Evolutionary conservation across 139 green algal genomes (phyloP), one percentile per base, ranked within the genome.

Genomic region (Tetratostichococcus sp.): DNA sequence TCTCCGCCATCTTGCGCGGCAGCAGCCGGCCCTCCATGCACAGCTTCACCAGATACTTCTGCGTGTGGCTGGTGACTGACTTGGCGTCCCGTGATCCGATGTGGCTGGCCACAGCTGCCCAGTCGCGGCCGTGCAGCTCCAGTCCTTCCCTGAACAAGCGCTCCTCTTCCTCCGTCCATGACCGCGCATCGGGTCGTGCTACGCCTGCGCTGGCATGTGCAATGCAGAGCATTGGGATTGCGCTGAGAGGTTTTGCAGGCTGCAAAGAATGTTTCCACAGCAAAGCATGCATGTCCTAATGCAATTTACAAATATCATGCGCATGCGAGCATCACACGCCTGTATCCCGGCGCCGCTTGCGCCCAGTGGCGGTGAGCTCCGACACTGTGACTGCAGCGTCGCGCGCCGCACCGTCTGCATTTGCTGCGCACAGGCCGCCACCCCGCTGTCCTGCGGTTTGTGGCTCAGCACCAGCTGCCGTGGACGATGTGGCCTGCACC

Each of bases 1-100:
- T 35, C 33, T 79, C 50, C 30, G 69, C 42, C 57, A 87, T 77
- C 74, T 86, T 89, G 32, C 57, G 11, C 23, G 91, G 90, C 73
- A 96, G 80, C 33, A 75, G 83, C 82, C 92, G 81, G 2, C 91
- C 91, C 28, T 80, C 78, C 65, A 94, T 77, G 73, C 88, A 89
- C 58, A 92, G 72, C 79, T 91, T 90, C 71, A 96, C 90, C 71
- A 97, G 92, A 76, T 90, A 84, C 74, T 96, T 96, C 73, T 97
- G 89, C 19, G 88, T 80, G 67, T 91, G 85, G 73, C 84, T 91
- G 31, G 90, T 86, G 57, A 94, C 78, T 21, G 85, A 78, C 0
- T 79, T 70, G 21, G 71, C 43, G 77, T 96, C 91, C 1, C 91
- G 78, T 1, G 74, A 87, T 35, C 84, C 86, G 39, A 93, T 72